phyloP scores from a whole-genome alignment of 2,329 filamentous ascomycete species.

The Phialemonium atrogriseum region DNA sequence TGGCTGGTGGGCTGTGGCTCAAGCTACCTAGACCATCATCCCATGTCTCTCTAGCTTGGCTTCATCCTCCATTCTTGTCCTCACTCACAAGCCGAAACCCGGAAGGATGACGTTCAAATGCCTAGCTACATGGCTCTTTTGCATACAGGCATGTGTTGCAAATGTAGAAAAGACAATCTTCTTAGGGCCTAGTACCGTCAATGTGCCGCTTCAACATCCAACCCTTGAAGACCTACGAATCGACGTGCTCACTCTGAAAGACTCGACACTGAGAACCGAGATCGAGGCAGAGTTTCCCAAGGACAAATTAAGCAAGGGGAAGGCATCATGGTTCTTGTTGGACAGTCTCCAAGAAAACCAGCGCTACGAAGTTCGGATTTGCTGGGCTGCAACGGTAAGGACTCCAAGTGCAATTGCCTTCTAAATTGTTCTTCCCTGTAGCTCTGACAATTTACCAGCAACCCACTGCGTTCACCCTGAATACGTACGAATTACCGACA shows the following conservation, averaged over 20 bases:
- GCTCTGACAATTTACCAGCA: too few relatives aligned
- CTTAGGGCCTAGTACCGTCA: conserved; percentile 53
- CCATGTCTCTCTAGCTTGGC: neutral
- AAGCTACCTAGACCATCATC: conserved; percentile 2
- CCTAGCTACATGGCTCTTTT: neutral
- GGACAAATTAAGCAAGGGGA: conserved; percentile 41
- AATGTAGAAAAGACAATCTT: conserved; percentile 95
- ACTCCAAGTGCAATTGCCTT: too few relatives aligned
- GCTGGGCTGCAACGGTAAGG: conserved; percentile 88
- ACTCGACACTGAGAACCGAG: conserved; percentile 49
- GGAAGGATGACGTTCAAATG: neutral
- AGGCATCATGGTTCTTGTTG: conserved; percentile 72
- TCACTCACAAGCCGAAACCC: neutral
- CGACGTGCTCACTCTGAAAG: conserved; percentile 51
- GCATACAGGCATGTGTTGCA: conserved; percentile 30
- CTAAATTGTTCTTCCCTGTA: too few relatives aligned
- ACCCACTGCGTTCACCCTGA: conserved; percentile 71
- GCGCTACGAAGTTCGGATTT: conserved; percentile 85
- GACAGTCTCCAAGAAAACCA: conserved; percentile 59
- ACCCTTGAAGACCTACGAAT: conserved; percentile 55
- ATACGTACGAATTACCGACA: conserved; percentile 51
- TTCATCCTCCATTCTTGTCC: neutral
- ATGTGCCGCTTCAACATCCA: conserved; percentile 46
- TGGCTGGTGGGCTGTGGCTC: conserved; percentile 2
- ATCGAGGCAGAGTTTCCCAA: conserved; percentile 63